Evolutionary conservation across 176 grass and related monocot genomes (phyloP).

Genomic region (Cenchrus americanus): DNA sequence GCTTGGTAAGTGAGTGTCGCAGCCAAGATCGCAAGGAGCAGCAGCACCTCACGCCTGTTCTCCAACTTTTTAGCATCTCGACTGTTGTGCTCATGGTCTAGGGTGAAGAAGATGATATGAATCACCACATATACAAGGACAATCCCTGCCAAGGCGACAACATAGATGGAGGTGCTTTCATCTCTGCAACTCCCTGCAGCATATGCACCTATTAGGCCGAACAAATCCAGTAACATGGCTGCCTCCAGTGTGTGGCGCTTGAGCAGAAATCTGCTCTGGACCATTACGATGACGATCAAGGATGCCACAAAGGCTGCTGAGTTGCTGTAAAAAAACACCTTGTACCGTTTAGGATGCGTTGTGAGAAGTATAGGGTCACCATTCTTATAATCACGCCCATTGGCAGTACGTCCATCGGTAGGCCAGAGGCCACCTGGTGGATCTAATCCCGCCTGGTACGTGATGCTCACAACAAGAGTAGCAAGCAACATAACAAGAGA

Average conservation of each 20-base stretch:
- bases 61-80: background rate
- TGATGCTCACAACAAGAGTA: slow-evolving; percentile 51
- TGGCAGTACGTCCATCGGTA: background rate
- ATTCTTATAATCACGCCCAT: background rate
- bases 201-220: slow-evolving; percentile 50
- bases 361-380: slow-evolving; percentile 43
- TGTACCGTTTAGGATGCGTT: slow-evolving; percentile 4
- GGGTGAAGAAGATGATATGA: slow-evolving; percentile 48
- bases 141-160: slow-evolving; percentile 31
- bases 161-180: slow-evolving; percentile 24
- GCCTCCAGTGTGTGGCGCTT: slow-evolving; percentile 20
- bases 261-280: slow-evolving; percentile 36
- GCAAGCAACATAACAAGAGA: slow-evolving; percentile 54
- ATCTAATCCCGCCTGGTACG: slow-evolving; percentile 51
- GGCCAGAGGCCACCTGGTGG: slow-evolving; percentile 61
- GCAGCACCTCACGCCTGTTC: slow-evolving; percentile 33
- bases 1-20: slow-evolving; percentile 59
- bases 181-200: slow-evolving; percentile 49
- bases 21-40: slow-evolving; percentile 50
- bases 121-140: slow-evolving; percentile 49
- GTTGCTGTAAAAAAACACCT: slow-evolving; percentile 58
- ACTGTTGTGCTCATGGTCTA: slow-evolving; percentile 18
- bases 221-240: slow-evolving; percentile 47
- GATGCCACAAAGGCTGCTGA: slow-evolving; percentile 49
- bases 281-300: slow-evolving; percentile 46